phyloP scores from a whole-genome alignment of 495 filamentous ascomycete species.

The Penicillium canariense region DNA sequence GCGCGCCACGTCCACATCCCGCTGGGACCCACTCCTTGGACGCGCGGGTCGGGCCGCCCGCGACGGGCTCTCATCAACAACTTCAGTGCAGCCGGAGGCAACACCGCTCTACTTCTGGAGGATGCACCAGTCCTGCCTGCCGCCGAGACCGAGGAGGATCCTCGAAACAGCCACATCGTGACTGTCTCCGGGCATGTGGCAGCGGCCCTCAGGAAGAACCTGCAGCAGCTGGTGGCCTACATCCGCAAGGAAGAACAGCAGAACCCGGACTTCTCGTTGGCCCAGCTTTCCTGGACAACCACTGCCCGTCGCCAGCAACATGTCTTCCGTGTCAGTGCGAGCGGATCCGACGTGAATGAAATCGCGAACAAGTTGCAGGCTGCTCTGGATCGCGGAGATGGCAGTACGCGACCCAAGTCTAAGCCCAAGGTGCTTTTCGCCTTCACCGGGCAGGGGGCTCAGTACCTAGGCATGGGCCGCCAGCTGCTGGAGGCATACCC shows the following conservation, averaged over 20 bases:
- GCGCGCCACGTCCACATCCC: neutral
- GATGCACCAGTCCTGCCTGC: constrained; percentile 20
- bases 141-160: neutral
- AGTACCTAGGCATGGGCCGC: constrained; percentile 43
- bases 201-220: constrained; percentile 30
- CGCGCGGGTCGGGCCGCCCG: neutral
- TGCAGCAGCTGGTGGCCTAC: constrained; percentile 27
- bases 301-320: constrained; percentile 56
- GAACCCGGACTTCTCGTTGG: constrained; percentile 43
- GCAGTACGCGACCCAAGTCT: neutral
- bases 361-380: constrained; percentile 31
- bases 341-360: neutral
- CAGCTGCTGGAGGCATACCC: constrained; percentile 27
- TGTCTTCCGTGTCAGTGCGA: neutral
- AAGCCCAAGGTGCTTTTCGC: constrained; percentile 50
- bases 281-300: constrained; percentile 66
- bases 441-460: constrained; percentile 70
- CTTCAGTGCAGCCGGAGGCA: constrained; percentile 39
- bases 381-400: neutral
- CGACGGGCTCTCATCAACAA: constrained; percentile 31
- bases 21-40: neutral
- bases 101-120: constrained; percentile 28
- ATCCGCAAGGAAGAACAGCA: constrained; percentile 43
- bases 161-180: neutral
- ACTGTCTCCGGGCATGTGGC: constrained; percentile 9